Evolutionary conservation across 768 basidiomycete genomes (phyloP).

Genomic region (Gymnopilus dilepis): DNA sequence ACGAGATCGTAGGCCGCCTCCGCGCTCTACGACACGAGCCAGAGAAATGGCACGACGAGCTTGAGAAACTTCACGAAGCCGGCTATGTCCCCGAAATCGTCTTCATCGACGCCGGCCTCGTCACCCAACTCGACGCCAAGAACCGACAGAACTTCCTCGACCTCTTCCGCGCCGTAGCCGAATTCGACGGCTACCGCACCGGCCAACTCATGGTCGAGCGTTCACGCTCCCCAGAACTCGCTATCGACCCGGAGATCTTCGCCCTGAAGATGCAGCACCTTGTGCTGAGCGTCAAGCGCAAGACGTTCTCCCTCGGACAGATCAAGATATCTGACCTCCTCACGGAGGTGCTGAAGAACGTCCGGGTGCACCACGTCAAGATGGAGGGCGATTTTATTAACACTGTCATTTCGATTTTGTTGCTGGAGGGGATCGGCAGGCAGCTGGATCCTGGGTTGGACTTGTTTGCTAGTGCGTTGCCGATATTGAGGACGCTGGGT

Average conservation of each 20-base stretch:
- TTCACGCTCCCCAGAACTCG: constrained; percentile 89
- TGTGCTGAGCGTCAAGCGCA: constrained; percentile 90
- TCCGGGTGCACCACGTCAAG: constrained; percentile 93
- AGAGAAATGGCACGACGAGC: constrained; percentile 70
- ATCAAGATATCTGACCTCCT: constrained; percentile 96
- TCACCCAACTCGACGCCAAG: constrained; percentile 81
- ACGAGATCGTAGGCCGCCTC: constrained; percentile 73
- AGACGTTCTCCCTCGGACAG: constrained; percentile 96
- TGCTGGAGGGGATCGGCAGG: constrained; percentile 95
- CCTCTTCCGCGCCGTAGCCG: constrained; percentile 93
- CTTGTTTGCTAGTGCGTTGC: constrained; percentile 93
- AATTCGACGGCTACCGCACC: constrained; percentile 95
- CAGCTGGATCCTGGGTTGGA: constrained; percentile 92
- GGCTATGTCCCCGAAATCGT: constrained; percentile 95
- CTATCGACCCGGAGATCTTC: constrained; percentile 91
- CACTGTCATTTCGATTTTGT: constrained; percentile 91
- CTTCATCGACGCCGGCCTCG: constrained; percentile 95
- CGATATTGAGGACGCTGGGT: constrained; percentile 90
- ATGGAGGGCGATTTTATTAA: constrained; percentile 99
- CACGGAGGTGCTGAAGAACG: constrained; percentile 84
- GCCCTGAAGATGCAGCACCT: constrained; percentile 98
- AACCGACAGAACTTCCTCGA: constrained; percentile 95
- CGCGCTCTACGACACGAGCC: constrained; percentile 61
- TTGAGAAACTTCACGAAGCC: constrained; percentile 59
- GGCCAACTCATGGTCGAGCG: constrained; percentile 97